phyloP scores from a whole-genome alignment of 257 asterid species.

The Gynochthodes officinalis region DNA sequence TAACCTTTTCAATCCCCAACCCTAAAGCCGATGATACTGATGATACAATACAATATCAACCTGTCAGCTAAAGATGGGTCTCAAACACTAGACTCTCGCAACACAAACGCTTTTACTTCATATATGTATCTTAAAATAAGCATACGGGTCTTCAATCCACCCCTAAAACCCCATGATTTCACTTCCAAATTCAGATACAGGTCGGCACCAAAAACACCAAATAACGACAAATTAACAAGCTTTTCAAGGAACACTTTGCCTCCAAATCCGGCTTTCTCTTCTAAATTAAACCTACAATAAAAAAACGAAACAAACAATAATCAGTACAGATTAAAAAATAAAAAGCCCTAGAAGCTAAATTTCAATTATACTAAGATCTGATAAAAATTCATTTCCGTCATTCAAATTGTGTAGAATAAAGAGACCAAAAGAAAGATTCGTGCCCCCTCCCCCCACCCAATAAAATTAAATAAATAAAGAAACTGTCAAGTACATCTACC shows the following conservation, averaged over 20 bases:
- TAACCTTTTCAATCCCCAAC: neutral
- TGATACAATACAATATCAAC: neutral
- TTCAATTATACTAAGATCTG: neutral
- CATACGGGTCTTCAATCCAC: neutral
- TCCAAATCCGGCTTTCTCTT: conserved; percentile 2
- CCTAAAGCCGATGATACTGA: neutral
- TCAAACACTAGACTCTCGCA: neutral
- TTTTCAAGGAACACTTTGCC: neutral
- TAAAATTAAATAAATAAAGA: neutral
- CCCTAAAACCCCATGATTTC: neutral
- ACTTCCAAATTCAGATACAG: neutral
- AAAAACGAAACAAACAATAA: neutral
- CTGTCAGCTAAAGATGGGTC: neutral
- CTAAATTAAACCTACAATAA: conserved; percentile 4
- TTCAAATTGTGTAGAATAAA: neutral
- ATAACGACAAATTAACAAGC: conserved; percentile 1
- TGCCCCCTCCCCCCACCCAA: too few species aligned
- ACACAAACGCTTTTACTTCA: neutral
- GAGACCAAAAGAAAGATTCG: neutral
- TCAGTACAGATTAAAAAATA: neutral
- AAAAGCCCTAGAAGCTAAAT: conserved; percentile 1
- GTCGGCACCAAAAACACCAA: neutral
- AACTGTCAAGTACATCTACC: neutral
- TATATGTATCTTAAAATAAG: neutral
- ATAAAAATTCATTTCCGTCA: neutral